These are phyloP conservation scores for Dactylellina sp. DNA, from an alignment of 2,329 filamentous ascomycete genomes.

Conservation along the genomic window DNA sequence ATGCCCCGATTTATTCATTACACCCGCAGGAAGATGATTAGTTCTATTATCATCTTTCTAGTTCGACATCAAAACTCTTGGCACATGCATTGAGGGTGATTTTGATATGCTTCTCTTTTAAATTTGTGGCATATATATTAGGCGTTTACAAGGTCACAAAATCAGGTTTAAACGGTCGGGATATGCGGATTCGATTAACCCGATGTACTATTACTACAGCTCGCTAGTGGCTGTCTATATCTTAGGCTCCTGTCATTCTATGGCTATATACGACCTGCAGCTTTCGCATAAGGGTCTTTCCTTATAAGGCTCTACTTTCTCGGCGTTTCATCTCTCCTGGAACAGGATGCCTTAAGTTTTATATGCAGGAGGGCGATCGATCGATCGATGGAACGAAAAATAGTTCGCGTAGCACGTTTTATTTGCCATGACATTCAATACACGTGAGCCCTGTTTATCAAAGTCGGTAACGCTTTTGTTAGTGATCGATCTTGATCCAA, in stretches of 20 bases:
- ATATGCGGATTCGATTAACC: not conserved
- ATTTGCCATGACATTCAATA: no score
- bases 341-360: no score
- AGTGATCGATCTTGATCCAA: not conserved
- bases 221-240: not conserved
- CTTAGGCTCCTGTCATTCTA: not conserved
- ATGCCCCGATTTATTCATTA: conserved; percentile 82
- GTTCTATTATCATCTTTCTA: not conserved
- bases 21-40: conserved; percentile 71
- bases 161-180: not conserved
- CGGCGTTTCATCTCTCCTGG: not conserved
- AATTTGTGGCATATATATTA: not conserved
- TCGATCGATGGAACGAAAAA: not conserved
- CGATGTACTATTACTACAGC: not conserved
- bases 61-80: not conserved
- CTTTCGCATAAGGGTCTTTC: not conserved
- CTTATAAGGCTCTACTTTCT: not conserved
- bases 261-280: no score
- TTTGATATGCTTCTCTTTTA: conserved; percentile 1
- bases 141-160: conserved; percentile 8
- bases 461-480: no score
- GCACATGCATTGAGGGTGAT: not conserved
- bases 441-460: no score
- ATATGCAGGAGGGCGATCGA: not conserved
- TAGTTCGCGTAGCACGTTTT: conserved; percentile 3